Base-by-base conservation (phyloP, 768 basidiomycete species). In the Suillus tomentosus region DNA sequence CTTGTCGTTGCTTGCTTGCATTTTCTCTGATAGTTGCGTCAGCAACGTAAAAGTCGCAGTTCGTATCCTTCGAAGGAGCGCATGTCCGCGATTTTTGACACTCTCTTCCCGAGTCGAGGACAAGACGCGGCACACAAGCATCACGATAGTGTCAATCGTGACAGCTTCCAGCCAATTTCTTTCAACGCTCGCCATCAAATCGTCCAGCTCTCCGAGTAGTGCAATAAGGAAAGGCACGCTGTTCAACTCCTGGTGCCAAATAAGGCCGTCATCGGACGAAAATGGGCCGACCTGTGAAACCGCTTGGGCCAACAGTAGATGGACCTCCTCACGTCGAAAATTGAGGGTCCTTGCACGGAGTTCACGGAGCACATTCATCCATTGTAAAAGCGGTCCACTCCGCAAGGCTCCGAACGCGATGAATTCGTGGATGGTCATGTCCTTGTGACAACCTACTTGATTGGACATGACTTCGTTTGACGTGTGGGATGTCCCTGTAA, bases 331-430 rank as follows among this genome's bases (percentile, higher is more conserved):
- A 9, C 68, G 62, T 27, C 74, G 71, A 62, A 87, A 80, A 10
- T 74, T 77, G 61, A 87, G 65, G 0, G 68, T 66, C 24, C 76
- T 73, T 8, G 74, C 74, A 8, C 75, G 74, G n/a, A 86, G 66
- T 65, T 82, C 82, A n/a, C 80, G 77, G 14, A 77, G 63, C 45
- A 86, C 79, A 63, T 86, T 86, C 45, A 79, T 69, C 84, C 84
- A 85, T 57, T 86, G 84, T 0, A 86, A 65, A 2, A 63, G 69
- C 0, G 73, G 63, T 0, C 85, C 84, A 43, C 79, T 76, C 6
- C 85, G 81, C 42, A 86, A 65, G 57, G 76, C 72, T 13, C 77
- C 79, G 59, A 84, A 86, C 0, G 80, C 75, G 14, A 79, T 71
- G 40, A 74, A 80, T 61, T 86, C 84, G 36, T 86, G 82, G 2